Evolutionary conservation across 441 rosid species (phyloP), one percentile per base, ranked within the genome.

Genomic region (Rhodomyrtus psidioides): DNA sequence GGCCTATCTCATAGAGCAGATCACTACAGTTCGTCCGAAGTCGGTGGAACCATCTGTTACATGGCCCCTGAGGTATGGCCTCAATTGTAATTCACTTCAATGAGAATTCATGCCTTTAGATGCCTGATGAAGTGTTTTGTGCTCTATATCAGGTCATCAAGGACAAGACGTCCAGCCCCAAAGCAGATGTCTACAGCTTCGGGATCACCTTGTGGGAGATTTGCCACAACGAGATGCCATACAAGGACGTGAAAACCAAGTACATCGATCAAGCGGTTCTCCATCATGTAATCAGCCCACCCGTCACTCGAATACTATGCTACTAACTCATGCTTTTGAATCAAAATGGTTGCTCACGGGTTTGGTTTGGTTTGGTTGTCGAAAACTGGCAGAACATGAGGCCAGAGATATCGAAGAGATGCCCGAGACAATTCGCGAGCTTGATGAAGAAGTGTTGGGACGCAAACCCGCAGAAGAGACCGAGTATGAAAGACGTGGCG

Each of bases 1-100:
- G 89, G 88, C 17, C 82, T 86, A 5, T 44, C 89, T 54, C 60
- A 27, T 24, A 16, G 74, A 83, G 84, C 55, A 19, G 49, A 58
- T 76, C 79, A 57, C 16, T 46, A 46, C 17, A 81, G 46, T 53
- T 85, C 60, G 70, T 83, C 83, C 9, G 82, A 83, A 13, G 46
- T 24, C 17, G 85, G 85, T 5, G 87, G 76, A 39, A 88, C 89
- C 12, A 21, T 89, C 19, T 58, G 42, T 28, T 87, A 86, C 83
- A 89, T 89, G 90, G 88, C 90, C 83, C 88, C 90, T 4, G 88
- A 88, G 88, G 58, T 54, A 55, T 28, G 9, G 13, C 17, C 62
- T 82, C 4, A 12, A 39, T 21, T 70, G 53, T 12, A 30, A 55
- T 15, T 82, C 49, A 21, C 65, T 82, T 55, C 30, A 30, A 46